Percentiles rank a stretch among this genome's conserved stretches.
Conservation (phyloP, 2,329 filamentous ascomycete genomes). For the Orbilia blumenaviensis region DNA sequence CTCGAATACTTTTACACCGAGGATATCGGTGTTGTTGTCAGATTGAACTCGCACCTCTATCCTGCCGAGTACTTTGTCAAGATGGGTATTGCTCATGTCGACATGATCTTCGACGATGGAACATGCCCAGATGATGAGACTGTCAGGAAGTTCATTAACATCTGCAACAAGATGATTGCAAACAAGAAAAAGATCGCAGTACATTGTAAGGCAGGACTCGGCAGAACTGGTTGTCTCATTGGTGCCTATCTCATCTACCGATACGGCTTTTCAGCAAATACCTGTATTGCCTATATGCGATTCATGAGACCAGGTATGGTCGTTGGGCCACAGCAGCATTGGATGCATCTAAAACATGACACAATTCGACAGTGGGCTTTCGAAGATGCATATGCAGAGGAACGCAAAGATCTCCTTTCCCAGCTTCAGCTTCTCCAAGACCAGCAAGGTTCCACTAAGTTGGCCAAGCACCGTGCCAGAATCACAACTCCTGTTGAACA, state of each 20-base stretch:
- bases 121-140: slow-evolving; percentile 88
- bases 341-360: slow-evolving; percentile 96
- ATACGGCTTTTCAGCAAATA: slow-evolving; percentile 95
- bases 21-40: slow-evolving; percentile 91
- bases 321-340: slow-evolving; percentile 97
- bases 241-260: slow-evolving; percentile 97
- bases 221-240: slow-evolving; percentile 93
- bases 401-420: slow-evolving; percentile 81
- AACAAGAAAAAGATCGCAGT: slow-evolving; percentile 92
- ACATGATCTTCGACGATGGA: slow-evolving; percentile 99
- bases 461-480: slow-evolving; percentile 60
- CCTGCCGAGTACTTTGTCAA: slow-evolving; percentile 97
- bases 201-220: slow-evolving; percentile 97
- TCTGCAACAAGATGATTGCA: slow-evolving; percentile 93
- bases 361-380: slow-evolving; percentile 99
- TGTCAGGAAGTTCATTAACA: slow-evolving; percentile 93
- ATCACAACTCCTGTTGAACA: slow-evolving; percentile 59
- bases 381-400: slow-evolving; percentile 68
- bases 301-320: slow-evolving; percentile 99
- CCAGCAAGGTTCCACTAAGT: slow-evolving; percentile 65
- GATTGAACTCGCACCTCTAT: slow-evolving; percentile 94
- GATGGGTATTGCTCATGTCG: slow-evolving; percentile 90
- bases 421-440: slow-evolving; percentile 64
- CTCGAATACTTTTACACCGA: slow-evolving; percentile 85
- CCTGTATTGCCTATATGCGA: slow-evolving; percentile 96